A percentile compares a stretch with the other conserved stretches of the same genome.
Evolutionary conservation across 108 stramenopile species (phyloP).

Genomic region (Skeletonema potamos): DNA sequence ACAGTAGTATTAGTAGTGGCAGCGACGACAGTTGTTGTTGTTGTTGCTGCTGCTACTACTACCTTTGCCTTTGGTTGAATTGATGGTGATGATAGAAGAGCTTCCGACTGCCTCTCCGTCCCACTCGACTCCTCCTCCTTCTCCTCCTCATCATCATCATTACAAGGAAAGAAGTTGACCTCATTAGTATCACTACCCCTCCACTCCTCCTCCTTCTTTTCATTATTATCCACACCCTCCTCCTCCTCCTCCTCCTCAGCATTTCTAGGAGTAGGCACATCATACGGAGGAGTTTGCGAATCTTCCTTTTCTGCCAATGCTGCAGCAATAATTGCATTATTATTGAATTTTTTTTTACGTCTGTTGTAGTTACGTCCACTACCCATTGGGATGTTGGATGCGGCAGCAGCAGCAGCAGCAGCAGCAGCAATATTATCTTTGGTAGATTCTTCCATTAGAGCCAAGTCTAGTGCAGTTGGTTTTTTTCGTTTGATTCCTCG

Average conservation of each 20-base stretch:
- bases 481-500: not conserved
- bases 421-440: not conserved
- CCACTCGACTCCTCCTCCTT: not conserved
- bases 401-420: not conserved
- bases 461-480: not conserved
- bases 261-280: not conserved
- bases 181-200: not conserved
- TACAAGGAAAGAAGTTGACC: not conserved
- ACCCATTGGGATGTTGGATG: not conserved
- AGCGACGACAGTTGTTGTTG: not conserved
- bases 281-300: conserved; percentile 1
- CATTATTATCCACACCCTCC: not conserved
- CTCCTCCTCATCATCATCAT: not conserved
- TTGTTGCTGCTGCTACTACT: not conserved
- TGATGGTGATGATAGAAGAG: not conserved
- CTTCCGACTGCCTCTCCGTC: not conserved
- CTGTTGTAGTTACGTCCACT: not conserved
- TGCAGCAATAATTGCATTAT: not conserved
- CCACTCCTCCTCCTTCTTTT: not conserved
- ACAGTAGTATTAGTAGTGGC: not conserved
- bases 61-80: not conserved
- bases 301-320: not conserved
- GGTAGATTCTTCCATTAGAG: not conserved
- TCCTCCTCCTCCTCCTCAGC: not conserved
- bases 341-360: not conserved